Base-by-base conservation (phyloP, 306 rosid genomes). In the Begonia masoniana region DNA sequence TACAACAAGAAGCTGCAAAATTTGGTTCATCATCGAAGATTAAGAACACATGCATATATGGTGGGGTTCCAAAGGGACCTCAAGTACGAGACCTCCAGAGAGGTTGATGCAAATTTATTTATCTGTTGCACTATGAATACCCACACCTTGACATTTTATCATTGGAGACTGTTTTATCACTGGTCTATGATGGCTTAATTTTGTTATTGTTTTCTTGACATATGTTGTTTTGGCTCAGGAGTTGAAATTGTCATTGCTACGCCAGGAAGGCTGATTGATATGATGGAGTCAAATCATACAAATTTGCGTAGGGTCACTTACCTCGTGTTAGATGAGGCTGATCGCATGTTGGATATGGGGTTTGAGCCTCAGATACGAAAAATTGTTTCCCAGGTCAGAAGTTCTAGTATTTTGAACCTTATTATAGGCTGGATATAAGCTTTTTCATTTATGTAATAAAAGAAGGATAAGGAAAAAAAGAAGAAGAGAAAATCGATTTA, bases 11-110 rank as follows among this genome's bases (percentile, higher is more conserved):
- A 73, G 71, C 88, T 58, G 71, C 93, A 47, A 92, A 92, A 70
- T 92, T 92, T 76, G 99, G 99, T 55, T 74, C 99, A n/a, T 92
- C 95, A 12, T 92, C 99, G 6, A 86, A 81, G 77, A 83, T 92
- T 65, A 92, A 92, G 83, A 79, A 75, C 59, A 92, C 99, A n/a
- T 92, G 99, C 70, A 74, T 92, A 11, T 92, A 86, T 56, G 99
- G 99, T 19, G 99, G 99, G 52, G 99, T 92, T 66, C 99, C 99
- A n/a, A 91, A 86, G 75, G 99, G 96, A 52, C 99, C 99, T 64
- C 99, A 92, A 74, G 93, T 92, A 67, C 94, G 96, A 52, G 99
- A 92, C 70, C 96, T 92, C 47, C 99, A 92, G 74, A 92, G 77
- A 81, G 99, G 99, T 86, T 68, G 52, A 77, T 69, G 73, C 57